phyloP scores from a whole-genome alignment of 352 stramenopile genomes.

The Salisapilia sapeloensis region DNA sequence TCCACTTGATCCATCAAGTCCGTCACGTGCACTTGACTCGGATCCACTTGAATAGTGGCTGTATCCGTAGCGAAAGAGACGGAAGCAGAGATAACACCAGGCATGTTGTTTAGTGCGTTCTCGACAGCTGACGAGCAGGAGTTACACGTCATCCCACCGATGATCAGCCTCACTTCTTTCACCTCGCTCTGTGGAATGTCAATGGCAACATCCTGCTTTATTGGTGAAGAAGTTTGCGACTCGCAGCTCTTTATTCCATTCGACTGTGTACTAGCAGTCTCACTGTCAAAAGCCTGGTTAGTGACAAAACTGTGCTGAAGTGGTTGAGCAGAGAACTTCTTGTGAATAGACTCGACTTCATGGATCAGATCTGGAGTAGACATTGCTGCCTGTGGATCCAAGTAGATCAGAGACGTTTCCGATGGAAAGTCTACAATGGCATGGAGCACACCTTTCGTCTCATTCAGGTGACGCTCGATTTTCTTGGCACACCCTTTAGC shows the following conservation, averaged over 20 bases:
- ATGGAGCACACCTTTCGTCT: constrained; percentile 36
- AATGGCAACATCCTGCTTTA: too few relatives aligned
- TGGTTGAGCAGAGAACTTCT: constrained; percentile 26
- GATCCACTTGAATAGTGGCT: constrained; percentile 59
- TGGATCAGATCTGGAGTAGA: constrained; percentile 41
- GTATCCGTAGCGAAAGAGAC: constrained; percentile 83
- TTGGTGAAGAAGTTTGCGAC: too few relatives aligned
- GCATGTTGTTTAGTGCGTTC: constrained; percentile 52
- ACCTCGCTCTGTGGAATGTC: constrained; percentile 40
- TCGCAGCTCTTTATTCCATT: not conserved
- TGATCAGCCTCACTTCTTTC: constrained; percentile 37
- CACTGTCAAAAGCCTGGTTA: not conserved
- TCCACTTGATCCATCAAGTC: constrained; percentile 80
- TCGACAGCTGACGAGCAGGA: constrained; percentile 86
- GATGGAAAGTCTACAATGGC: constrained; percentile 49
- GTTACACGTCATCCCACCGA: constrained; percentile 86
- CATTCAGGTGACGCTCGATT: constrained; percentile 37
- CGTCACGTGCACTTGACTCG: constrained; percentile 54
- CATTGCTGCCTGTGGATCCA: constrained; percentile 36
- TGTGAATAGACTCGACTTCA: constrained; percentile 14
- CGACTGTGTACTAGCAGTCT: not conserved
- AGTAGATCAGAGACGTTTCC: constrained; percentile 36
- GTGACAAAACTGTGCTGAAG: not conserved
- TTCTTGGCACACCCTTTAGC: constrained; percentile 53
- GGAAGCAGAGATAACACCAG: constrained; percentile 55